Evolutionary conservation across 2,329 filamentous ascomycete species (phyloP), one percentile per base, ranked within the genome.

Genomic region (Chrysoporthe austroafricana): DNA sequence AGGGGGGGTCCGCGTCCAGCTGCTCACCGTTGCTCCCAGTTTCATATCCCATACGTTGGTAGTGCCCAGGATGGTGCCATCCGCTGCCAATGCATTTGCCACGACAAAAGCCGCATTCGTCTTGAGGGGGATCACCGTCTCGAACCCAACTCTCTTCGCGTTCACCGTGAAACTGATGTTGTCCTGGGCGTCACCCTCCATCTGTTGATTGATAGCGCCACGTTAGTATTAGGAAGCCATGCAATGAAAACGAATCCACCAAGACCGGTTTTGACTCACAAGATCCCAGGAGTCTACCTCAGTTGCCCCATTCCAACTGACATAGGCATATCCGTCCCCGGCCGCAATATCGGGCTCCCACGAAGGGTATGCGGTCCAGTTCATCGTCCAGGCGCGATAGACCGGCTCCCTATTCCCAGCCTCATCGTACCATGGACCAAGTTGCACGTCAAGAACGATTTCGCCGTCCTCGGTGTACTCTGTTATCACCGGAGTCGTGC

Each of bases 401-500:
- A 72, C 74, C 14, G 68, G 68, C 48, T 69, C 65, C 11, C 21
- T 36, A n/a, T 69, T 69, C 18, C 57, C 56, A 8, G 42, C 3
- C 11, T 67, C 56, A 13, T 65, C 68, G 34, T 32, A 62, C 68
- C 68, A 69, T 8, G 68, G 68, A n/a, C 76, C 79, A 60, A 82
- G 79, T 63, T 83, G 80, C 1, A 79, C 76, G 57, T 81, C 78
- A 65, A 80, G 79, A 6, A 84, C 73, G 4, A 80, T 73, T 7
- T 76, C 74, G 39, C 81, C 81, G 46, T 78, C 74, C 21, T 72
- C 62, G 0, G 76, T 70, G 71, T 77, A 84, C 70, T 87, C 85
- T 21, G 79, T 83, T 69, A 79, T 82, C 0, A 81, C 79, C 1
- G 83, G 80, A 13, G 77, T 78, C 42, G 82, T 80, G 36, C 84